phyloP scores from a whole-genome alignment of 2,329 filamentous ascomycete genomes.

The Diaporthe sp. region DNA sequence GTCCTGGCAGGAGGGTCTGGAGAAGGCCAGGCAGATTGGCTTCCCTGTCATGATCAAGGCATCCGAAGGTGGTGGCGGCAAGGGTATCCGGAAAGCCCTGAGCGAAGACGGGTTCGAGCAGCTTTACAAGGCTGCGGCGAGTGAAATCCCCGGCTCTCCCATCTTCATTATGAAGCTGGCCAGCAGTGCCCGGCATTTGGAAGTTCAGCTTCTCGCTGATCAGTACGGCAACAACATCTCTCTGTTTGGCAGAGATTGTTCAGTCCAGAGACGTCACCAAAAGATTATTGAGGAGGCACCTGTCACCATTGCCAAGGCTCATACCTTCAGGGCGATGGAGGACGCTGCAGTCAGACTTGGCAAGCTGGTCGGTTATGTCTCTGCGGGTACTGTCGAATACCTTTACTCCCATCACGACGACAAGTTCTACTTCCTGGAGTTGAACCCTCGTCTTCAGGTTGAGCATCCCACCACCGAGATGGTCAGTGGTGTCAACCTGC shows the following conservation, averaged over 20 bases:
- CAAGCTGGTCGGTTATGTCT: constrained; percentile 96
- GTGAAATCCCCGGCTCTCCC: constrained; percentile 97
- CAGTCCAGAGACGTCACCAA: constrained; percentile 97
- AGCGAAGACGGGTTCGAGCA: constrained; percentile 86
- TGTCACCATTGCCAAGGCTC: constrained; percentile 91
- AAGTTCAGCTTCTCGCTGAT: constrained; percentile 97
- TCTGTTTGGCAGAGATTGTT: constrained; percentile 98
- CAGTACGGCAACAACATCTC: constrained; percentile 99
- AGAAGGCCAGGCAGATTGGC: constrained; percentile 89
- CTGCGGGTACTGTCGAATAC: constrained; percentile 98
- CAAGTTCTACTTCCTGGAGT: constrained; percentile 99
- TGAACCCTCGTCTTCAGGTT: constrained; percentile 99
- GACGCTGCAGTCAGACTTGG: constrained; percentile 95
- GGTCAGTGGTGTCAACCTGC: constrained; percentile 97
- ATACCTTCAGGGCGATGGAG: constrained; percentile 97
- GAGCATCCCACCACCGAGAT: constrained; percentile 99
- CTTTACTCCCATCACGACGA: constrained; percentile 98
- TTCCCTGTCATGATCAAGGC: constrained; percentile 99
- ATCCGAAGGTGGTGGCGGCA: constrained; percentile 98
- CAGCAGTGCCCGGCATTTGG: constrained; percentile 94
- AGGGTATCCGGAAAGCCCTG: constrained; percentile 97
- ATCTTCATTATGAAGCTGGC: constrained; percentile 99
- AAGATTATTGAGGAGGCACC: constrained; percentile 99
- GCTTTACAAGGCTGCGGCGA: constrained; percentile 95
- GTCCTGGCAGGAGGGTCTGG: constrained; percentile 90